Base-by-base conservation (phyloP, 495 filamentous ascomycete species). In the Clohesyomyces aquaticus region DNA sequence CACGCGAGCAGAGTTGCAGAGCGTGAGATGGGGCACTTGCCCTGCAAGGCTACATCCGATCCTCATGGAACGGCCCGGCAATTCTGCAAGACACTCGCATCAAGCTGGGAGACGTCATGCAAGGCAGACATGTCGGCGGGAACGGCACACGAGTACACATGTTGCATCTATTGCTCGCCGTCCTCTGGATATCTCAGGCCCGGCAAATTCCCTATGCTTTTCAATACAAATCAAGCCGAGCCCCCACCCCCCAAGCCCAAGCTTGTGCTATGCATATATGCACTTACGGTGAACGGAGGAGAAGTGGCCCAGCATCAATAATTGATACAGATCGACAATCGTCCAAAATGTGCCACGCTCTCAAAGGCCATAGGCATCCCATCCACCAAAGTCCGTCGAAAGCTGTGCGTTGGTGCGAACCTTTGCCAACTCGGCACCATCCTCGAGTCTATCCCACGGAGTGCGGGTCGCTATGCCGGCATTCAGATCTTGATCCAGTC, bases 401-500 rank as follows among this genome's bases (percentile, higher is more conserved):
- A 43, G 32, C 18, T 29, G 51, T 42, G 41, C 35, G 49, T 27
- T 56, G 55, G 14, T 26, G 41, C 42, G 45, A 6, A 38, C 14
- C 9, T 38, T 52, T 54, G 21, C 29, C 26, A 50, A 27, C 49
- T 54, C 59, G 8, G 3, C 4, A 18, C 46, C 28, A 27, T 42
- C 10, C 16, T 28, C 26, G 23, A 12, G 28, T 35, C 28, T 52
- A 27, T 70, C 60, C 54, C 51, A 70, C 22, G 65, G 68, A 35
- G 68, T 73, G 60, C 68, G 68, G 45, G 59, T 58, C 14, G 68
- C 71, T 38, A 22, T 42, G 10, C 53, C 55, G 16, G 61, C 53
- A 35, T 41, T 29, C 43, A 69, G 41, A 1, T 75, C 73, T 66
- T 75, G 55, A 22, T 70, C 63, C 22, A 61, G 65, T 71, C 69